Evolutionary conservation across 495 filamentous ascomycete genomes (phyloP), one percentile per base, ranked within the genome.

Genomic region (Neurospora pannonica): DNA sequence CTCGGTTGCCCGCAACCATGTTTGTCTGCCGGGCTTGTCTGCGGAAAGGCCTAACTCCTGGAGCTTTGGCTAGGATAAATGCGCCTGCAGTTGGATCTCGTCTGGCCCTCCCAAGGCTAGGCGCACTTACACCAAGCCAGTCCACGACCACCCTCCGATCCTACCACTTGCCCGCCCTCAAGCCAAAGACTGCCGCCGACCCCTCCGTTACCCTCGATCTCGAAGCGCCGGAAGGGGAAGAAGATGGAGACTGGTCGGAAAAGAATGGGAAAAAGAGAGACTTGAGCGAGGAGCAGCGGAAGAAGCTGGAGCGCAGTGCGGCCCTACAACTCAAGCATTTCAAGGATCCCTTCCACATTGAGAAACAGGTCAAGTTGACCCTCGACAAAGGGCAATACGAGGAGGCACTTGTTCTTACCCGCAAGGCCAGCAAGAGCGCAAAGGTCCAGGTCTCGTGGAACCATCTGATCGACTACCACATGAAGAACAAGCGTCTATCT

Each of bases 361-460:
- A 87, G 19, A 81, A 90, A 11, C 88, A 91, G 62, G 88, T 95
- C 48, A 84, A 80, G 38, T 82, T 80, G 8, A 79, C 87, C 19
- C 82, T 98, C 39, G 77, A 78, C 4, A 80, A 84, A 40, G 87
- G 86, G 38, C 82, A 91, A 21, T 83, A 85, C 38, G 85, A 87
- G 10, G 88, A 93, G 77, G 94, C 94, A 34, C 78, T 88, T 34
- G 82, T 85, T 10, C 74, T 97, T 74, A 86, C 92, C n/a, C 89
- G 90, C 70, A 81, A 84, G 75, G 92, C 92, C 36, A 92, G 90
- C 78, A 88, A 86, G 74, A 72, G 83, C 15, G 83, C 87, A 72
- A 85, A 89, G 60, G 90, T 89, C 73, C 82, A 86, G 11, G 93
- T 94, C 71, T 90, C 90, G 70, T 98, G 95, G 95, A 98, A 98